phyloP scores from a whole-genome alignment of 306 rosid species.

The Quercus variabilis region DNA sequence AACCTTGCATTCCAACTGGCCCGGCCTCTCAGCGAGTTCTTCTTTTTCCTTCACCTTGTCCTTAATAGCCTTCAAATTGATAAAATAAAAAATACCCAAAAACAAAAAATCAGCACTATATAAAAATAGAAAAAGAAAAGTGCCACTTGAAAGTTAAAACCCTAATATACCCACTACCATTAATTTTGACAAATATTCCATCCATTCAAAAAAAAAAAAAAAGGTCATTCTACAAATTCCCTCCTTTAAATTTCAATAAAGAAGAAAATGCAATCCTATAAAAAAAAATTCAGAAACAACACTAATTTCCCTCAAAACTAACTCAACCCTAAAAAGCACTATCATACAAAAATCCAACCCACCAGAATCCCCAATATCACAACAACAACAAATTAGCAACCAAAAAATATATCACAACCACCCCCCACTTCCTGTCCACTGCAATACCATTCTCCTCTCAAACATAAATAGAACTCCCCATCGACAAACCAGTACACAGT shows the following conservation, averaged over 20 bases:
- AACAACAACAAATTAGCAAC: not conserved
- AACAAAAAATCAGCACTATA: slow-evolving; percentile 22
- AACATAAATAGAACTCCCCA: not conserved
- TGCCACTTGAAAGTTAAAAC: slow-evolving; percentile 5
- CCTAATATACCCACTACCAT: not conserved
- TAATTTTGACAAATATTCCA: not conserved
- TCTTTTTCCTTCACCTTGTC: slow-evolving; percentile 57
- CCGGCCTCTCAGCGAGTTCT: slow-evolving; percentile 50
- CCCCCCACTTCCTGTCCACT: not conserved
- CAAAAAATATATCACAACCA: no score
- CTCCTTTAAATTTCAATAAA: not conserved
- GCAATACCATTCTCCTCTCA: not conserved
- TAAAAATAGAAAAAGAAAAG: slow-evolving; percentile 3
- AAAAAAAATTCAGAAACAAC: not conserved
- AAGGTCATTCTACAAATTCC: not conserved
- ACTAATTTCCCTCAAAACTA: not conserved
- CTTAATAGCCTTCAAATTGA: slow-evolving; percentile 41
- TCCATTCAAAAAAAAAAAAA: not conserved
- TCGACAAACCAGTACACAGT: not conserved
- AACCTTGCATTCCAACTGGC: slow-evolving; percentile 91
- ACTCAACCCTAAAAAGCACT: no score
- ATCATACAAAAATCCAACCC: not conserved
- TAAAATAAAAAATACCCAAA: slow-evolving; percentile 15
- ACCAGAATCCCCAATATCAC: not conserved
- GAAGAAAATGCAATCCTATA: not conserved